Conservation (phyloP, 1,284 basidiomycete genomes). For the Cystobasidiaceae sp. region DNA sequence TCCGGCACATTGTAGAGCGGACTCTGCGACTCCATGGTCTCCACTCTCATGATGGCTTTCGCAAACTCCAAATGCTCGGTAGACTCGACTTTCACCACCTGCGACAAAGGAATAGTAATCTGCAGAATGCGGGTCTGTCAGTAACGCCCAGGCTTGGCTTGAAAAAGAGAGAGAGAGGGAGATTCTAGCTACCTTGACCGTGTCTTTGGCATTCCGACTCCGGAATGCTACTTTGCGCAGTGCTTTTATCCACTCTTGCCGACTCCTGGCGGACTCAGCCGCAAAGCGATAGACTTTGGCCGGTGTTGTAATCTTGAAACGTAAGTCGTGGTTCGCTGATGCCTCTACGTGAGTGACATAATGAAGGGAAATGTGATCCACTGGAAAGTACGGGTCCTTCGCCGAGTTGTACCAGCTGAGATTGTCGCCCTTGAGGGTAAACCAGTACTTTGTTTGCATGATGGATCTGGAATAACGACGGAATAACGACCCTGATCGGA, state of each 20-base stretch:
- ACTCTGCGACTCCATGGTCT: neutral
- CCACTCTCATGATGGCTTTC: conserved; percentile 79
- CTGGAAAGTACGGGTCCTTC: conserved; percentile 93
- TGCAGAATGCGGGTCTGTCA: conserved; percentile 47
- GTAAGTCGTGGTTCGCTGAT: conserved; percentile 52
- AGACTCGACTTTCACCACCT: conserved; percentile 79
- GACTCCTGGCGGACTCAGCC: conserved; percentile 40
- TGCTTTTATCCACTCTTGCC: conserved; percentile 73
- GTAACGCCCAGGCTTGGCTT: too few species aligned
- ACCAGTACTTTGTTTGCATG: conserved; percentile 88
- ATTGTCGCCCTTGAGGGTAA: conserved; percentile 84
- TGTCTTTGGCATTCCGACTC: conserved; percentile 90
- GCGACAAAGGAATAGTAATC: conserved; percentile 90
- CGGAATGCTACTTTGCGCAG: conserved; percentile 84
- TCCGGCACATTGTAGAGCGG: neutral
- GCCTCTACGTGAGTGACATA: conserved; percentile 81
- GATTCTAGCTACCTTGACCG: conserved; percentile 64
- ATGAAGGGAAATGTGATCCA: conserved; percentile 86
- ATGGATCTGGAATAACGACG: conserved; percentile 82
- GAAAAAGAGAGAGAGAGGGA: neutral
- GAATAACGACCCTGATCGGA: conserved; percentile 39
- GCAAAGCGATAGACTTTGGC: conserved; percentile 45
- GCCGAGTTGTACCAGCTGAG: conserved; percentile 93
- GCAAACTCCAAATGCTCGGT: conserved; percentile 86
- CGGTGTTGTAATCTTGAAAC: conserved; percentile 46